A percentile compares a stretch with the other conserved stretches of the same genome.
These are phyloP conservation scores for Aspergillus nanangensis DNA, from an alignment of 495 filamentous ascomycete species.

Conservation along the genomic window DNA sequence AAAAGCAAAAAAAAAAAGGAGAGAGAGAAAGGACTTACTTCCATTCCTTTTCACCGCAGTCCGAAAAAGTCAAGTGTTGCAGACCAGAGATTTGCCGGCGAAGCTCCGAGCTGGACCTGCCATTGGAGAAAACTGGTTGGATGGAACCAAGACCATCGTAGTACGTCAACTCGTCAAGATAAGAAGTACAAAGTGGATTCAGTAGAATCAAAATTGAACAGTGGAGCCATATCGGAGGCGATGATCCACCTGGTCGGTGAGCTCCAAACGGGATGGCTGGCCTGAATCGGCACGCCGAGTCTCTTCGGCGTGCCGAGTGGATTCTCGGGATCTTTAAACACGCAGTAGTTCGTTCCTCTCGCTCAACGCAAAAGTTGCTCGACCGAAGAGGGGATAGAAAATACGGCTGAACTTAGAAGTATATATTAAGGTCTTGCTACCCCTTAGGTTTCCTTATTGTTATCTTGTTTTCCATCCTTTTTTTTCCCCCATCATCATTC, in stretches of 20 bases:
- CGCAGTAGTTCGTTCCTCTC: too few species aligned
- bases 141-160: too few species aligned
- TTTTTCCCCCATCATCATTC: too few species aligned
- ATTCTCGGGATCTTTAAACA: background rate
- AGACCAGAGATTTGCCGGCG: conserved; percentile 1
- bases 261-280: conserved; percentile 9
- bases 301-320: too few species aligned
- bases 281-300: conserved; percentile 21
- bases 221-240: too few species aligned
- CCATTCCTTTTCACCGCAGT: conserved; percentile 7
- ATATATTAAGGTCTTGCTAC: background rate
- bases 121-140: background rate
- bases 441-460: background rate
- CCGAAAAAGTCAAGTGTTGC: conserved; percentile 5
- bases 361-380: too few species aligned
- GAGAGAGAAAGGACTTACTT: too few species aligned
- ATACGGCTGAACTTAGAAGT: too few species aligned
- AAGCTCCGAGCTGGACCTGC: conserved; percentile 2
- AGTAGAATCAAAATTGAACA: too few species aligned
- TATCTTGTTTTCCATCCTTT: background rate
- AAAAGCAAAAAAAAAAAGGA: too few species aligned
- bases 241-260: conserved; percentile 12
- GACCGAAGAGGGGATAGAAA: too few species aligned
- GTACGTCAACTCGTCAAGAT: background rate
- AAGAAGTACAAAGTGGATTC: too few species aligned